Conservation (phyloP, 768 basidiomycete species). For the Paxillus ammoniavirescens region DNA sequence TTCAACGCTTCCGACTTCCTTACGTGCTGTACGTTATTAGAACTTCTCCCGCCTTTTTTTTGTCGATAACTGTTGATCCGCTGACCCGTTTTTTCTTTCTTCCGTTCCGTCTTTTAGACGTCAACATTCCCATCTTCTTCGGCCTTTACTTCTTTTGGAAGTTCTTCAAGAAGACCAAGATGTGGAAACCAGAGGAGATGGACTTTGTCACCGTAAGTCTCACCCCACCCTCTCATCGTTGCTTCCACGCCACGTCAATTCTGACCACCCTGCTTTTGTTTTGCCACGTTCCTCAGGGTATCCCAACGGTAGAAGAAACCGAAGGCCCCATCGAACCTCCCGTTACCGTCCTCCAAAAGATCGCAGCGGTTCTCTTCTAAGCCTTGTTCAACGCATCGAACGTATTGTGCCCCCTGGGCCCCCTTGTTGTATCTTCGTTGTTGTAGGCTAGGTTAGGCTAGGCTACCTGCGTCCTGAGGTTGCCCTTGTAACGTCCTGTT, state of each 20-base stretch:
- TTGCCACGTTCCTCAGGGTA: constrained; percentile 40
- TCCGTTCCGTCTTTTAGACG: constrained; percentile 25
- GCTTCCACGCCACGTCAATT: no score
- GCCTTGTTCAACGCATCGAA: no score
- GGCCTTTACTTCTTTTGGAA: constrained; percentile 25
- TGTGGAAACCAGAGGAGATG: constrained; percentile 64
- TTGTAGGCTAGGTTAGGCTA: no score
- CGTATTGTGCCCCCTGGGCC: no score
- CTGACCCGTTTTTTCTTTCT: background rate
- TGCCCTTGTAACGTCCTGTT: no score
- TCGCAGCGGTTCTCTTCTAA: constrained; percentile 53
- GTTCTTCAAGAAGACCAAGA: constrained; percentile 8
- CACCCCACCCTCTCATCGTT: no score
- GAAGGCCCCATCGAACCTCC: constrained; percentile 54
- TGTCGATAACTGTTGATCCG: background rate
- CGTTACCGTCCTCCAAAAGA: constrained; percentile 47
- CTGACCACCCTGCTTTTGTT: no score
- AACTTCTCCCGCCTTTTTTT: background rate
- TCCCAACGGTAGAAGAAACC: constrained; percentile 66
- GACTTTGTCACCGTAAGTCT: constrained; percentile 61
- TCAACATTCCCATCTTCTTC: constrained; percentile 20
- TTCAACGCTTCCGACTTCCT: constrained; percentile 56
- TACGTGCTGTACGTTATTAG: constrained; percentile 39
- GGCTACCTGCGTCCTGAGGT: no score
- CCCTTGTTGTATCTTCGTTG: no score